A percentile compares a stretch with the other conserved stretches of the same genome.
phyloP scores from a whole-genome alignment of 805 yeast species.

The Kodamaea kakaduensis region DNA sequence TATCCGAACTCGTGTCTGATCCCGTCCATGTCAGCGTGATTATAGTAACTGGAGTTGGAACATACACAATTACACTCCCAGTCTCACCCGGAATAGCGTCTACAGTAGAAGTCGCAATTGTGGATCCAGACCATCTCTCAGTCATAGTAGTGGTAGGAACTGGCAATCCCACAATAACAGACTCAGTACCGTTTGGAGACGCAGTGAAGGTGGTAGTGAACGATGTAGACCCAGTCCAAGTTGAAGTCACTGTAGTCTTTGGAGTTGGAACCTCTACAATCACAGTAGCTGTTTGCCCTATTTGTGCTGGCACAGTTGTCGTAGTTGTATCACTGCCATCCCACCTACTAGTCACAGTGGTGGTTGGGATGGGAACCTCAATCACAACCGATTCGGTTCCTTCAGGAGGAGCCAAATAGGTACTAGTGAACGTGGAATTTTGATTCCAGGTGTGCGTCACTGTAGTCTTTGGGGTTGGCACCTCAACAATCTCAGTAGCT shows the following conservation, averaged over 20 bases:
- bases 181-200: conserved; percentile 7
- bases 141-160: conserved; percentile 3
- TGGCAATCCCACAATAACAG: conserved; percentile 14
- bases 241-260: conserved; percentile 2
- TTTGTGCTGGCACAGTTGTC: conserved; percentile 3
- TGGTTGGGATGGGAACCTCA: conserved; percentile 10
- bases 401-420: conserved; percentile 9
- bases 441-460: conserved; percentile 11
- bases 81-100: conserved; percentile 10
- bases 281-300: conserved; percentile 10
- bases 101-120: conserved; percentile 18
- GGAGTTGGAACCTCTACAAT: conserved; percentile 13
- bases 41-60: conserved; percentile 5
- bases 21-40: conserved; percentile 4
- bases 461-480: conserved; percentile 11
- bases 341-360: conserved; percentile 9
- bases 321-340: conserved; percentile 1
- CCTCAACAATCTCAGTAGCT: conserved; percentile 12
- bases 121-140: conserved; percentile 13
- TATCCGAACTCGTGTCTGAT: no score
- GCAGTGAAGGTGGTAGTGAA: conserved; percentile 6
- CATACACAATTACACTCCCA: conserved; percentile 6
- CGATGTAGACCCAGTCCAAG: conserved; percentile 9
- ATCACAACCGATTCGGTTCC: conserved; percentile 11
- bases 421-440: conserved; percentile 13